Evolutionary conservation across 441 rosid species (phyloP).

Genomic region (Aleurites moluccanus): DNA sequence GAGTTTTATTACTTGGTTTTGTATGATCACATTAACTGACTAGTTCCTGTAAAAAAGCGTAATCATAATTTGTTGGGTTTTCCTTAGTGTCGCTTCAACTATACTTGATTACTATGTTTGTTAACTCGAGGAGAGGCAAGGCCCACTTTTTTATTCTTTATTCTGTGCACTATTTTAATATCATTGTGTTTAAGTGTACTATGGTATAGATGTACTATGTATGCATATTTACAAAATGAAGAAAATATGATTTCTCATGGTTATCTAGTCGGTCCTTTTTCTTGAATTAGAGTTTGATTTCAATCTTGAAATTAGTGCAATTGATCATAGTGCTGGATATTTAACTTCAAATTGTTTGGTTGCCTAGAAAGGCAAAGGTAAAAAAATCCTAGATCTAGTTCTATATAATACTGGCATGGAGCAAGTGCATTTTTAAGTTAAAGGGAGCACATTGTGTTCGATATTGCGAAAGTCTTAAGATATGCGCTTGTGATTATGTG

Average conservation of each 20-base stretch:
- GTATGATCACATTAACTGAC: slow-evolving; percentile 10
- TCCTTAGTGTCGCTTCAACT: not conserved
- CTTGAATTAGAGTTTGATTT: not conserved
- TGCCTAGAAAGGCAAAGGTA: no score
- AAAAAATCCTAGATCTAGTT: no score
- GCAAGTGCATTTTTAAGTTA: no score
- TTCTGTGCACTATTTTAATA: not conserved
- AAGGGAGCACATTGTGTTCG: not conserved
- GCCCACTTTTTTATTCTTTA: not conserved
- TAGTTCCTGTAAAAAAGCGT: not conserved
- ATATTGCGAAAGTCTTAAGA: not conserved
- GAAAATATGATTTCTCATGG: not conserved
- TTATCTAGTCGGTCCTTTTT: not conserved
- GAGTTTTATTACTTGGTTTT: slow-evolving; percentile 36
- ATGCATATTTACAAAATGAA: no score
- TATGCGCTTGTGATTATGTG: not conserved
- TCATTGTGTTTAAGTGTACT: not conserved
- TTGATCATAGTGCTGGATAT: not conserved
- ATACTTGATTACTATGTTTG: not conserved
- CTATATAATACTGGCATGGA: no score
- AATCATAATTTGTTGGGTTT: not conserved
- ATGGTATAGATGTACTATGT: not conserved
- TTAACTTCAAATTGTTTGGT: not conserved
- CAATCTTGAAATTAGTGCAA: not conserved
- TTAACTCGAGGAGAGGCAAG: not conserved